phyloP scores from a whole-genome alignment of 768 basidiomycete species.

The Exsudoporus frostii region DNA sequence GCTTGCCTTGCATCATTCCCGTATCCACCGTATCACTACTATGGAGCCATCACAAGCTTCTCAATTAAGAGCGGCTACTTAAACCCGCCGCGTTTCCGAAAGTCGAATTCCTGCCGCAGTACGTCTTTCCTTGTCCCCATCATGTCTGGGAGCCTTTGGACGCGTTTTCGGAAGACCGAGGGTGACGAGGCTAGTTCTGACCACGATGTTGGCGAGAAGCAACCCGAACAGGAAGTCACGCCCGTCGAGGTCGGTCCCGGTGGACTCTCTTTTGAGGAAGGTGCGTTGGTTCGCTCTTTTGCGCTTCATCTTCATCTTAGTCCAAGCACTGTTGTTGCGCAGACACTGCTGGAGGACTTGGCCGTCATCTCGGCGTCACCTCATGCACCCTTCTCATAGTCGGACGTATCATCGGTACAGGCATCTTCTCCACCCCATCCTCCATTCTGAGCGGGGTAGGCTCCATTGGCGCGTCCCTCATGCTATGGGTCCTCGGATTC shows the following conservation, averaged over 20 bases:
- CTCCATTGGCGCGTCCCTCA: constrained; percentile 56
- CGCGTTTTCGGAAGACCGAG: not conserved
- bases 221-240: not conserved
- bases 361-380: constrained; percentile 52
- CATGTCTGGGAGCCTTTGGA: constrained; percentile 7
- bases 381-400: constrained; percentile 55
- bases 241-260: constrained; percentile 34
- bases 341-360: constrained; percentile 54
- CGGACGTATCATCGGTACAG: constrained; percentile 55
- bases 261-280: constrained; percentile 48
- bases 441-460: constrained; percentile 53
- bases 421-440: constrained; percentile 60
- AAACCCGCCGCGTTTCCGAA: not conserved
- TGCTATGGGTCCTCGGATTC: constrained; percentile 64
- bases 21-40: not conserved
- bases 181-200: not conserved
- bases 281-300: constrained; percentile 17
- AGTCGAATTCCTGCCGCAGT: no score
- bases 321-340: not conserved
- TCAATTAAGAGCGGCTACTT: not conserved
- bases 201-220: not conserved
- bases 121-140: not conserved
- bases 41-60: not conserved
- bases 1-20: not conserved
- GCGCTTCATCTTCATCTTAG: not conserved